phyloP scores from a whole-genome alignment of 805 yeast species.

The Jamesozyma lodderae region DNA sequence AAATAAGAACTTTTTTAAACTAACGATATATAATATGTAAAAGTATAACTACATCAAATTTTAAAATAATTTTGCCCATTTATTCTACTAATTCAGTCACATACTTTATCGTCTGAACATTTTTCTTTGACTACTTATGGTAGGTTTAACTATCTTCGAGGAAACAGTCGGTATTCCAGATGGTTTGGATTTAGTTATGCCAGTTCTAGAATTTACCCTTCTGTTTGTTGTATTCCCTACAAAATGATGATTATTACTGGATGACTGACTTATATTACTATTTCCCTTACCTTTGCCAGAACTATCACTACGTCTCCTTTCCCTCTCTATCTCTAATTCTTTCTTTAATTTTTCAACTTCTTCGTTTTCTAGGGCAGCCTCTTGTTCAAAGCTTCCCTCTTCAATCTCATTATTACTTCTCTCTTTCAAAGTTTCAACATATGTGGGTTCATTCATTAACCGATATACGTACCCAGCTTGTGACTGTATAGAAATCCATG shows the following conservation, averaged over 20 bases:
- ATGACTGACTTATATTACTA: background rate
- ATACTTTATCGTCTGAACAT: slow-evolving; percentile 14
- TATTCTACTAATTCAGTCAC: background rate
- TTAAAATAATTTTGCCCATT: too few species aligned
- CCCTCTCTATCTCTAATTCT: slow-evolving; percentile 9
- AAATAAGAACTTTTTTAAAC: too few species aligned
- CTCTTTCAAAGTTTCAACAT: slow-evolving; percentile 30
- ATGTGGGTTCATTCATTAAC: slow-evolving; percentile 34
- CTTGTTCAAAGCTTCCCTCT: slow-evolving; percentile 12
- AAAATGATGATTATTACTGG: background rate
- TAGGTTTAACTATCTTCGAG: slow-evolving; percentile 18
- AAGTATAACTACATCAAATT: too few species aligned
- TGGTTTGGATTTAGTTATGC: slow-evolving; percentile 2
- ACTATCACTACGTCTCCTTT: slow-evolving; percentile 1
- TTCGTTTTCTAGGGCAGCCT: slow-evolving; percentile 7
- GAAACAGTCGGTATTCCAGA: slow-evolving; percentile 20
- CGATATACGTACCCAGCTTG: slow-evolving; percentile 49
- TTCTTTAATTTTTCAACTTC: slow-evolving; percentile 17
- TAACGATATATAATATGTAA: too few species aligned
- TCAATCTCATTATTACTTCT: slow-evolving; percentile 26
- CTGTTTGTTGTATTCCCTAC: background rate
- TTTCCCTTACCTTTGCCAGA: background rate
- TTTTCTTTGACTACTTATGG: slow-evolving; percentile 21
- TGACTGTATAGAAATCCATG: slow-evolving; percentile 54
- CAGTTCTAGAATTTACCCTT: background rate